A percentile compares a stretch with the other conserved stretches of the same genome.
These are phyloP conservation scores for Blepharisma stoltei DNA, from an alignment of 73 alveolate species.

Conservation along the genomic window DNA sequence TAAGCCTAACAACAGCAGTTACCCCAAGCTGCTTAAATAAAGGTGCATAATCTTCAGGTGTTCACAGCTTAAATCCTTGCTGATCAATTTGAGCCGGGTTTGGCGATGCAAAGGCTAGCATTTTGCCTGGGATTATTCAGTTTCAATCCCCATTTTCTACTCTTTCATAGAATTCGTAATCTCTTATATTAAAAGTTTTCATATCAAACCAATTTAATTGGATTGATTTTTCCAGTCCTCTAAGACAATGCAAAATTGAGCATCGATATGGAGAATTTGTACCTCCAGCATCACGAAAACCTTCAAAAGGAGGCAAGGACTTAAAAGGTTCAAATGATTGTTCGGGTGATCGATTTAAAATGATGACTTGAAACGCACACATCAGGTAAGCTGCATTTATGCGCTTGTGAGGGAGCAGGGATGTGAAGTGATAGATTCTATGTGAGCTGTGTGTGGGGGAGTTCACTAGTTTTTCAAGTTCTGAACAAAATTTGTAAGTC, in stretches of 20 bases:
- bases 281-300: conserved; percentile 86
- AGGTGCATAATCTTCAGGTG: conserved; percentile 93
- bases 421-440: conserved; percentile 71
- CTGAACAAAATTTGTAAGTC: conserved; percentile 67
- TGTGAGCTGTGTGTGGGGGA: conserved; percentile 36
- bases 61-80: conserved; percentile 47
- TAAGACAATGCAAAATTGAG: conserved; percentile 74
- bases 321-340: conserved; percentile 78
- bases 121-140: conserved; percentile 81
- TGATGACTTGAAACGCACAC: conserved; percentile 85
- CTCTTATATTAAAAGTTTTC: conserved; percentile 62
- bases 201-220: conserved; percentile 73
- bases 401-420: conserved; percentile 53
- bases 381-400: conserved; percentile 83
- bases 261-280: conserved; percentile 83
- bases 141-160: conserved; percentile 88
- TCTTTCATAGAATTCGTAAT: conserved; percentile 72
- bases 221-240: conserved; percentile 74
- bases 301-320: conserved; percentile 64
- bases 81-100: conserved; percentile 39
- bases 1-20: conserved; percentile 80
- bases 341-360: conserved; percentile 69
- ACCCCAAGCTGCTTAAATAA: conserved; percentile 82
- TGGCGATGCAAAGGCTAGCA: conserved; percentile 76
- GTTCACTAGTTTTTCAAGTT: conserved; percentile 55